Conservation (phyloP, 768 basidiomycete genomes). For the Leucosporidium scottii region DNA sequence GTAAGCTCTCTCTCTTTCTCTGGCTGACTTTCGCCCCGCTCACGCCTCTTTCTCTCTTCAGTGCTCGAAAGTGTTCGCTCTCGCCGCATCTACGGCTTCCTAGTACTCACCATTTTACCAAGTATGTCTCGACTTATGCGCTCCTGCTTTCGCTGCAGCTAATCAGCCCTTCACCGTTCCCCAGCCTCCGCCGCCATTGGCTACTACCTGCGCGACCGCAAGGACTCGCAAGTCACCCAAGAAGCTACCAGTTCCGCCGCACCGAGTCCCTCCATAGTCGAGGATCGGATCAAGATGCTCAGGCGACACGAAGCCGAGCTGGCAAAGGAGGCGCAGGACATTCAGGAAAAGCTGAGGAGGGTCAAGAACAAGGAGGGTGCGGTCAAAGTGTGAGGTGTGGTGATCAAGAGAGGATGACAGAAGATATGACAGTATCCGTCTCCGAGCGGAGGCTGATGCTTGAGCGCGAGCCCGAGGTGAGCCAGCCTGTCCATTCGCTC, state of each 20-base stretch:
- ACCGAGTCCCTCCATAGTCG: background rate
- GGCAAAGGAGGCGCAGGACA: constrained; percentile 1
- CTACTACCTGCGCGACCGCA: constrained; percentile 16
- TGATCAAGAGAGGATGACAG: background rate
- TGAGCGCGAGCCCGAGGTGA: no score
- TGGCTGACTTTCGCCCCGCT: background rate
- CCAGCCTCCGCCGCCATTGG: constrained; percentile 19
- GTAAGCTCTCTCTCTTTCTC: no score
- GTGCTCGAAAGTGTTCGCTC: constrained; percentile 24
- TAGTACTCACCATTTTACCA: constrained; percentile 15
- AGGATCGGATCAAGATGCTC: constrained; percentile 8
- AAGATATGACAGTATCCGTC: no score
- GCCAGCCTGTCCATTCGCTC: no score
- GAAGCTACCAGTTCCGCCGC: constrained; percentile 1
- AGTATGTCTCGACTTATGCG: background rate
- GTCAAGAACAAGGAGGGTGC: background rate
- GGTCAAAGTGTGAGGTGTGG: background rate
- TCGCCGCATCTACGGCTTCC: constrained; percentile 17
- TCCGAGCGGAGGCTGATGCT: no score
- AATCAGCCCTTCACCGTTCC: background rate
- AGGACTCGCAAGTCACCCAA: constrained; percentile 9
- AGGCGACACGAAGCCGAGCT: constrained; percentile 9
- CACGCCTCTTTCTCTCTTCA: background rate
- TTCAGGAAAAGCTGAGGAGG: background rate
- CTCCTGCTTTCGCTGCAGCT: background rate